phyloP scores from a whole-genome alignment of 805 yeast species.

The Zygoascus bituminiphila region DNA sequence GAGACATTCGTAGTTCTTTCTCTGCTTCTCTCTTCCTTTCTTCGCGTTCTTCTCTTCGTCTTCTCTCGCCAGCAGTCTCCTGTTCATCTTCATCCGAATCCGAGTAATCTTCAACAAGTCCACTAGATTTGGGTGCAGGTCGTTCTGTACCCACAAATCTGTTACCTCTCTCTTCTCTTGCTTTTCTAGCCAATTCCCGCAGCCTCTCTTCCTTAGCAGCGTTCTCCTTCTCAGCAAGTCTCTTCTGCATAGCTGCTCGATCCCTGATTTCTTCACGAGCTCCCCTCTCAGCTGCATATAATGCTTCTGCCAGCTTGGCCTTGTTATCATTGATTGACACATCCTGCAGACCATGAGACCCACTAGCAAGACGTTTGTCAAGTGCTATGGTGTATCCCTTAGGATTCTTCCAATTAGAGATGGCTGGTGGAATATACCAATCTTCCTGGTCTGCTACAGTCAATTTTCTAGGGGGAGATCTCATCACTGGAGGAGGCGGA shows the following conservation, averaged over 20 bases:
- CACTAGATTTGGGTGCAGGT: background rate
- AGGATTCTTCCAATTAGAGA: slow-evolving; percentile 93
- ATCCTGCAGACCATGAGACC: slow-evolving; percentile 32
- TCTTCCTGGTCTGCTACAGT: slow-evolving; percentile 65
- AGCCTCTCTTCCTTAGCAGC: slow-evolving; percentile 45
- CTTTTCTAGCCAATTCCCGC: slow-evolving; percentile 41
- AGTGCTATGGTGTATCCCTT: slow-evolving; percentile 78
- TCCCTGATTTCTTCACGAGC: slow-evolving; percentile 49
- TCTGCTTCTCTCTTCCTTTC: slow-evolving; percentile 42
- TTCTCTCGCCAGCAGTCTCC: slow-evolving; percentile 23
- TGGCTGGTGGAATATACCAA: slow-evolving; percentile 86
- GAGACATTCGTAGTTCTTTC: slow-evolving; percentile 36
- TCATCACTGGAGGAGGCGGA: slow-evolving; percentile 58
- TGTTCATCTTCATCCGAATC: slow-evolving; percentile 5
- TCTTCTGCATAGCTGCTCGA: slow-evolving; percentile 42
- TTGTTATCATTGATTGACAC: slow-evolving; percentile 48
- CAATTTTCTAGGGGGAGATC: slow-evolving; percentile 42
- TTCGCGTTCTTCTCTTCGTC: slow-evolving; percentile 35
- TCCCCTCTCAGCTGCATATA: slow-evolving; percentile 56
- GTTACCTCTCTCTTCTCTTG: slow-evolving; percentile 32
- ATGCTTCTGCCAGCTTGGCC: slow-evolving; percentile 57
- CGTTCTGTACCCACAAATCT: background rate
- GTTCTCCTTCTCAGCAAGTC: slow-evolving; percentile 42
- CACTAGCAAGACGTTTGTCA: slow-evolving; percentile 64
- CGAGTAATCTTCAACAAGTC: background rate